These are phyloP conservation scores for Cyberlindnera maritima DNA, from an alignment of 805 yeast genomes.

Conservation along the genomic window DNA sequence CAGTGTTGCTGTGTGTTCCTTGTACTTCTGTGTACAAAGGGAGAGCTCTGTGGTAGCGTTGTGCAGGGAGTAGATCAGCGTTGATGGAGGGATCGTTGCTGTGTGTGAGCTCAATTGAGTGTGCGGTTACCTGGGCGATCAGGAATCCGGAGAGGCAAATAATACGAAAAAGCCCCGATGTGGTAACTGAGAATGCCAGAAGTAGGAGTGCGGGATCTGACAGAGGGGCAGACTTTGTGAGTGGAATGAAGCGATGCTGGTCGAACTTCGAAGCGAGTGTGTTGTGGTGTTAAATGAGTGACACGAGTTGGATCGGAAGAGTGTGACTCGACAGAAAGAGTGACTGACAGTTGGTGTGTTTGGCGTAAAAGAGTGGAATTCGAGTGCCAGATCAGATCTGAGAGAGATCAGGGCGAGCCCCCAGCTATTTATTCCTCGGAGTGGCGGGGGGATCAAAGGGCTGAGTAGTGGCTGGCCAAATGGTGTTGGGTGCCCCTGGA, in stretches of 20 bases:
- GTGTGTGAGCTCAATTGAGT: neutral
- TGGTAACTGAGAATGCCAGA: slow-evolving; percentile 2
- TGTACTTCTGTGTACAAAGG: no score
- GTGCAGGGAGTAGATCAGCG: neutral
- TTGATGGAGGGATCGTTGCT: neutral
- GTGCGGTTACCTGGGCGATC: slow-evolving; percentile 14
- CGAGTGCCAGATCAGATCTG: neutral
- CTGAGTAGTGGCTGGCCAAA: slow-evolving; percentile 1
- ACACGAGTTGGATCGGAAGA: neutral
- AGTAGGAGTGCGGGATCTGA: neutral
- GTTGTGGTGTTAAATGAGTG: neutral
- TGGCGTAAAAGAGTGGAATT: neutral
- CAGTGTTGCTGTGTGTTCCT: neutral
- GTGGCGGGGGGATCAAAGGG: no score
- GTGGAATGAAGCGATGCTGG: neutral
- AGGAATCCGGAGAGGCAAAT: slow-evolving; percentile 3
- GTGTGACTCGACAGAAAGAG: neutral
- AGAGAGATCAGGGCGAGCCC: neutral
- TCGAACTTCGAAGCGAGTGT: neutral
- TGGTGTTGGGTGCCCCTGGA: neutral
- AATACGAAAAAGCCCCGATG: slow-evolving; percentile 4
- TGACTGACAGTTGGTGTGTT: neutral
- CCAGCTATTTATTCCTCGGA: slow-evolving; percentile 2
- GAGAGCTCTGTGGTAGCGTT: neutral
- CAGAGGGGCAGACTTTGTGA: no score